Evolutionary conservation across 352 stramenopile genomes (phyloP), one percentile per base, ranked within the genome.

Genomic region (Phytopythium chamaehyphon): DNA sequence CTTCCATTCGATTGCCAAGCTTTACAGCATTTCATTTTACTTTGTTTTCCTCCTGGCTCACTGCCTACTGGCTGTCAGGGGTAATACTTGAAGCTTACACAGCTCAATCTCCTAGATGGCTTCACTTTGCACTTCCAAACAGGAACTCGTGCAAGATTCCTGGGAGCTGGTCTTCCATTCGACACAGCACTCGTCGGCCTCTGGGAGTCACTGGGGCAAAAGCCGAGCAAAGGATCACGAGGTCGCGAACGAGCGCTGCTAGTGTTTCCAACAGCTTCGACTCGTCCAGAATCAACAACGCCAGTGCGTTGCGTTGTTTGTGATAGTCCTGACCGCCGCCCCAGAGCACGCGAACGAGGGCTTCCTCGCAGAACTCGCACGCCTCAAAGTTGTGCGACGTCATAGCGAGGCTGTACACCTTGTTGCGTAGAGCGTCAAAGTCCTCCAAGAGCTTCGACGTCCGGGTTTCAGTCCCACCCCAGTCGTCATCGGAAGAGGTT

Each of bases 311-410:
- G 44, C 44, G 44, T 14, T 48, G 42, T 14, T 48, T 24, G 14
- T 48, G 42, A 15, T 33, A 48, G 44, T 23, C 15, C 26, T 51
- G 14, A 9, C n/a, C n/a, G 16, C 28, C 26, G 14, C 44, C 44
- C 44, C 44, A 51, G 28, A 38, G 44, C 44, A 31, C 24, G 26
- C 11, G 6, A 26, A 28, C 14, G 7, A 51, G 44, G 24, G 28
- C 44, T 26, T 24, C 24, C 28, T 51, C 44, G 44, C 44, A 51
- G 44, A 51, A 51, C 26, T 40, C 44, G 44, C 44, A 51, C 26
- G 16, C n/a, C n/a, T 51, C 44, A 40, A 51, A 51, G 28, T 51
- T 51, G 28, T 51, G 44, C 28, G 44, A 23, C 26, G 28, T 38
- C 44, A 40, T 38, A 16, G 28, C 44, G 8, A 51, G 44, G 44